Conservation (phyloP, 2,329 filamentous ascomycete genomes). For the Sclerotinia spermophila region DNA sequence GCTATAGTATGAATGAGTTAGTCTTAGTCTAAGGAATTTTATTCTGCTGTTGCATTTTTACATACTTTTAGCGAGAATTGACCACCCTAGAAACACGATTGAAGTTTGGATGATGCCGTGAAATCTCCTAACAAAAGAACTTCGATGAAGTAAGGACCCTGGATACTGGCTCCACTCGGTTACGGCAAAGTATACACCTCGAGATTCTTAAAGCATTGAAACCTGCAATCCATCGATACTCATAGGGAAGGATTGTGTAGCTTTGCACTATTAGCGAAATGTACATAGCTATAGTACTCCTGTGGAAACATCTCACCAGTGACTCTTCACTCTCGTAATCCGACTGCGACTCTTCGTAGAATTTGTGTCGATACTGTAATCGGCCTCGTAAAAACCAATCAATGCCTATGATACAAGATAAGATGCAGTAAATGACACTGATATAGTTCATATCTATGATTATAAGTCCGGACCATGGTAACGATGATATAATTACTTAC, state of each 20-base stretch:
- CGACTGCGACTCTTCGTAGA: not conserved
- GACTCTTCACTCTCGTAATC: constrained; percentile 6
- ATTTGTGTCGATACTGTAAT: constrained; percentile 12
- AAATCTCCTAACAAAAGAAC: not conserved
- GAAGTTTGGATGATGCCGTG: not conserved
- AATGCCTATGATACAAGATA: not conserved
- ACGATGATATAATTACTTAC: not conserved
- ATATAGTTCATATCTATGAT: constrained; percentile 18
- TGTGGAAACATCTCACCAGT: constrained; percentile 1
- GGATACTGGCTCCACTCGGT: not conserved
- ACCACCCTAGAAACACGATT: not conserved
- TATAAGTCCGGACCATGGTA: not conserved
- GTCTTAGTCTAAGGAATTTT: not conserved
- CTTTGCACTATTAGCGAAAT: not conserved
- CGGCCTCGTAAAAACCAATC: constrained; percentile 13
- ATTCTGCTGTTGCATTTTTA: not conserved
- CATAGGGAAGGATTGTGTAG: not conserved
- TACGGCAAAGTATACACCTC: not conserved
- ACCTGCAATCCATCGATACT: not conserved
- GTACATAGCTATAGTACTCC: not conserved
- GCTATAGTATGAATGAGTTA: constrained; percentile 3
- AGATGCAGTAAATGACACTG: constrained; percentile 12
- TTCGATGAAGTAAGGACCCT: not conserved
- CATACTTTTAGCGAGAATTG: not conserved
- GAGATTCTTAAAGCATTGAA: not conserved